phyloP scores from a whole-genome alignment of 768 basidiomycete species.

The Termitomyces sp. region DNA sequence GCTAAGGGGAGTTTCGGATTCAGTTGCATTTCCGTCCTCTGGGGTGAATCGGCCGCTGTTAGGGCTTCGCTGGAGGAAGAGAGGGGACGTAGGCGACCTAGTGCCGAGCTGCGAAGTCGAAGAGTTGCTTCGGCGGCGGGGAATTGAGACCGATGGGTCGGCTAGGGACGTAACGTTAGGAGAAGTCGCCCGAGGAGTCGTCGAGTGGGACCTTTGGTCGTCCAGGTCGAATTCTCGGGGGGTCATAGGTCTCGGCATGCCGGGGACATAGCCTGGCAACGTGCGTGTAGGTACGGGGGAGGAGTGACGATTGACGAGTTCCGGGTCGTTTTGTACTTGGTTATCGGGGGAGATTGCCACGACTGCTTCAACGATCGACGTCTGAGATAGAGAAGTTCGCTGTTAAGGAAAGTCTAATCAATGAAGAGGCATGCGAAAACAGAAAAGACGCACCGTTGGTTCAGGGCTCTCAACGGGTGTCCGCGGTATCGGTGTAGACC shows the following conservation, averaged over 20 bases:
- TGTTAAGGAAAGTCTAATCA: conserved; percentile 9
- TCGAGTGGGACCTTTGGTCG: conserved; percentile 66
- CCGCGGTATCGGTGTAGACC: conserved; percentile 51
- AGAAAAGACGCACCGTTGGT: conserved; percentile 24
- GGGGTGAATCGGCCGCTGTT: conserved; percentile 64
- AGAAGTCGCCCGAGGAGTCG: conserved; percentile 78
- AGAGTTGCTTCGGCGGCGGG: conserved; percentile 51
- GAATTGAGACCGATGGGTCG: conserved; percentile 28
- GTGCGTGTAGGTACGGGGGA: conserved; percentile 63
- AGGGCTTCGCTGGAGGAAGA: conserved; percentile 57
- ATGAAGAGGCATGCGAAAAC: neutral
- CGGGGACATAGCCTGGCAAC: conserved; percentile 82
- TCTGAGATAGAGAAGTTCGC: conserved; percentile 34
- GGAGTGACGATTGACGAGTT: conserved; percentile 39
- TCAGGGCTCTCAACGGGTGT: conserved; percentile 29
- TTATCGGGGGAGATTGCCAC: conserved; percentile 72
- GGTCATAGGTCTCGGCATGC: conserved; percentile 90
- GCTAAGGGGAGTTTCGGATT: conserved; percentile 43
- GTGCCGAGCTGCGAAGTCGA: conserved; percentile 47
- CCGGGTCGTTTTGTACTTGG: conserved; percentile 42
- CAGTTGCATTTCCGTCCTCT: conserved; percentile 38
- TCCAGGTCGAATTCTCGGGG: conserved; percentile 77
- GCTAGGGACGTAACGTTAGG: conserved; percentile 40
- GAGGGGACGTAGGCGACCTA: conserved; percentile 43
- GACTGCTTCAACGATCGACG: conserved; percentile 52